Conservation (phyloP, 306 rosid species). For the Trifolium pratense region DNA sequence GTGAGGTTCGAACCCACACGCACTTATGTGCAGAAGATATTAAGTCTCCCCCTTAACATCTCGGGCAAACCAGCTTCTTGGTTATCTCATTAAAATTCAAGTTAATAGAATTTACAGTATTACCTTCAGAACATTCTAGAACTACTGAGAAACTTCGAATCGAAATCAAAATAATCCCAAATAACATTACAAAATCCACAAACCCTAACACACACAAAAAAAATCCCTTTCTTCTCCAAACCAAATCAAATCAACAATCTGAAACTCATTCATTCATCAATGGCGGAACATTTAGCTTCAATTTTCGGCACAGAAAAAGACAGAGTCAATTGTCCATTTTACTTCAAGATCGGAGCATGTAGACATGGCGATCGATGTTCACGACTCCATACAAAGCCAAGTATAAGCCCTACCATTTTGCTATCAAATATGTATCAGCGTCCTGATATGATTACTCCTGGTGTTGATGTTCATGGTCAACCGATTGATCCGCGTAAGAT, state of each 20-base stretch:
- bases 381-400: slow-evolving; percentile 73
- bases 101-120: too few relatives aligned
- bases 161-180: background rate
- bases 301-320: slow-evolving; percentile 81
- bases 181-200: slow-evolving; percentile 27
- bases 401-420: slow-evolving; percentile 68
- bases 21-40: too few relatives aligned
- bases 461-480: slow-evolving; percentile 65
- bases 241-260: background rate
- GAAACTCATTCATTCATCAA: background rate
- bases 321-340: slow-evolving; percentile 79
- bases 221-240: background rate
- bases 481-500: slow-evolving; percentile 67
- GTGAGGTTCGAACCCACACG: too few relatives aligned
- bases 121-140: slow-evolving; percentile 45
- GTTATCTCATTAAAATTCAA: too few relatives aligned
- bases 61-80: too few relatives aligned
- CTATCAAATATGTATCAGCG: slow-evolving; percentile 83
- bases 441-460: slow-evolving; percentile 77
- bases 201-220: slow-evolving; percentile 20
- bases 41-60: too few relatives aligned
- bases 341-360: slow-evolving; percentile 84
- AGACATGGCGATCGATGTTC: slow-evolving; percentile 79
- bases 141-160: slow-evolving; percentile 15
- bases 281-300: slow-evolving; percentile 83